Conservation (phyloP, 257 asterid species). For the Henckelia pumila region DNA sequence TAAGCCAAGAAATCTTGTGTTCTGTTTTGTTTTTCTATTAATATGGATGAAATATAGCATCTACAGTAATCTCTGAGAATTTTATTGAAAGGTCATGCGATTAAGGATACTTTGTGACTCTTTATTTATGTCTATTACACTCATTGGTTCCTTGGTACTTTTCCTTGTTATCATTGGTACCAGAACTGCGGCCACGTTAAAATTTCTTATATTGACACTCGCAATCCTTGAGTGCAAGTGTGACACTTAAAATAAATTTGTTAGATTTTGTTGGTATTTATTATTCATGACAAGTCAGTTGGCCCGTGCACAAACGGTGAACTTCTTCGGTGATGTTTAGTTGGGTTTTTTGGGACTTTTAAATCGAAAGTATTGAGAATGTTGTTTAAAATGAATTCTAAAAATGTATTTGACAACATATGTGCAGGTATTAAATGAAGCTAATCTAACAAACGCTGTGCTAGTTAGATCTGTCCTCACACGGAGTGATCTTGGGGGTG, state of each 20-base stretch:
- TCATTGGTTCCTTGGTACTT: neutral
- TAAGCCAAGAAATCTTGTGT: conserved; percentile 31
- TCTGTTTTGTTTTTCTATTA: neutral
- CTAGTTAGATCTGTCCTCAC: conserved; percentile 85
- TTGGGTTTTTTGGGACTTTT: neutral
- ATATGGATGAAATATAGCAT: neutral
- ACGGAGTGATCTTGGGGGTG: conserved; percentile 94
- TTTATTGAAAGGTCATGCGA: neutral
- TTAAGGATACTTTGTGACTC: neutral
- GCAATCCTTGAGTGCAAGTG: neutral
- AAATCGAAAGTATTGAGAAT: neutral
- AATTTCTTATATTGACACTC: neutral
- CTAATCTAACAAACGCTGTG: conserved; percentile 86
- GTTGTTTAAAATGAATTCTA: neutral
- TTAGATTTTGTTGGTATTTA: neutral
- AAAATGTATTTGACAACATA: neutral
- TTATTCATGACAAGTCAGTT: neutral
- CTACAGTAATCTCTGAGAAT: neutral
- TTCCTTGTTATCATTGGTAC: neutral
- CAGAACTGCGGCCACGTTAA: neutral
- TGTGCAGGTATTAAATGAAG: conserved; percentile 79
- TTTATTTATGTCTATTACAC: neutral
- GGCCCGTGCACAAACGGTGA: neutral
- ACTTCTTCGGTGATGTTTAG: neutral
- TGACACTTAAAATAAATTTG: neutral